phyloP scores from a whole-genome alignment of 306 rosid species.

The Quercus mongolica region DNA sequence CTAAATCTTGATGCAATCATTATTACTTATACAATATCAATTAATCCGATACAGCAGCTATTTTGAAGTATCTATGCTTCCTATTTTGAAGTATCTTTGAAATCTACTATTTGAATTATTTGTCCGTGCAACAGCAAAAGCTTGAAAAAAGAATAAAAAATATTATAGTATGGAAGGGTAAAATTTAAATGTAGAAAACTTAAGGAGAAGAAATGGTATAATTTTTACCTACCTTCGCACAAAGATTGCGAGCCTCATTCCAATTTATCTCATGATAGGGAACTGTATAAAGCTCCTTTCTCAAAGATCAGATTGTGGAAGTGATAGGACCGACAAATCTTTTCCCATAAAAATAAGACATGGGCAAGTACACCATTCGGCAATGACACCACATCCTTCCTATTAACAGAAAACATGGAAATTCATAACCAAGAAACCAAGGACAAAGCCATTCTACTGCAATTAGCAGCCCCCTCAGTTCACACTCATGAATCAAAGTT shows the following conservation, averaged over 20 bases:
- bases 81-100: background rate
- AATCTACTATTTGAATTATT: too few species aligned
- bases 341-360: constrained; percentile 87
- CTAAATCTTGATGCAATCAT: too few species aligned
- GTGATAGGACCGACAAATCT: constrained; percentile 88
- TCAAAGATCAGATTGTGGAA: constrained; percentile 60
- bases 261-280: constrained; percentile 83
- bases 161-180: background rate
- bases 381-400: constrained; percentile 99
- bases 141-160: background rate
- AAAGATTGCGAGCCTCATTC: constrained; percentile 69
- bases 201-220: background rate
- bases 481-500: constrained; percentile 1
- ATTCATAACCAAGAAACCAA: background rate
- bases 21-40: too few species aligned
- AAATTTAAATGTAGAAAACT: background rate
- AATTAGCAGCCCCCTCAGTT: background rate
- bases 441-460: background rate
- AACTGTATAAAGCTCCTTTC: constrained; percentile 63
- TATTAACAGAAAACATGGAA: constrained; percentile 24
- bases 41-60: background rate
- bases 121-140: background rate
- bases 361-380: constrained; percentile 89
- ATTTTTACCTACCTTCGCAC: constrained; percentile 71
- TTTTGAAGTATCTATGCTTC: background rate